A percentile compares a stretch with the other conserved stretches of the same genome.
Conservation (phyloP, 1,284 basidiomycete genomes). For the Apiotrichum gamsii region DNA sequence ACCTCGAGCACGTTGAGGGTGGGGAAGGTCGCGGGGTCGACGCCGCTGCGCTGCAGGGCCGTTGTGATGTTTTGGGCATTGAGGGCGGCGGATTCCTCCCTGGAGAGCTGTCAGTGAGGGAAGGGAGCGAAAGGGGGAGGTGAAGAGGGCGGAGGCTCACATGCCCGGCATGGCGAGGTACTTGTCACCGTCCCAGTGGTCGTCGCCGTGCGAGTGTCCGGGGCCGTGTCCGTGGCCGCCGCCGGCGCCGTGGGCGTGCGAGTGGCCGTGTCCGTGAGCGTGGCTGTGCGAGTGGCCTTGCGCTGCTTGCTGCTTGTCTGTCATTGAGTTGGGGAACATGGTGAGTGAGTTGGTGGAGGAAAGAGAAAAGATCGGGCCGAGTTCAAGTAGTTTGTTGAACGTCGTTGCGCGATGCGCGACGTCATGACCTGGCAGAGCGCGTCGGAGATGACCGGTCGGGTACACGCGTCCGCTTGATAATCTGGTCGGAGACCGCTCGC, state of each 20-base stretch:
- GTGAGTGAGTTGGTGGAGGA: too few relatives aligned
- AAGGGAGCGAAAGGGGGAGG: background rate
- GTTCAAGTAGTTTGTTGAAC: too few relatives aligned
- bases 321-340: background rate
- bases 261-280: slow-evolving; percentile 11
- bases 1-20: slow-evolving; percentile 28
- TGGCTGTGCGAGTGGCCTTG: background rate
- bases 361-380: too few relatives aligned
- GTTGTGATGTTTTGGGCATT: slow-evolving; percentile 19
- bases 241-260: slow-evolving; percentile 2
- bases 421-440: too few relatives aligned
- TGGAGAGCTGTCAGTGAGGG: slow-evolving; percentile 4
- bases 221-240: slow-evolving; percentile 12
- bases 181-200: slow-evolving; percentile 32
- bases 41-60: slow-evolving; percentile 16
- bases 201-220: too few relatives aligned
- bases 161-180: slow-evolving; percentile 27
- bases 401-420: too few relatives aligned
- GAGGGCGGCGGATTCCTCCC: slow-evolving; percentile 22
- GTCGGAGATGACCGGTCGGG: too few relatives aligned
- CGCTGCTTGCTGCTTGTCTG: slow-evolving; percentile 9
- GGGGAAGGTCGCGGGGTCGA: slow-evolving; percentile 8
- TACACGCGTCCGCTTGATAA: too few relatives aligned
- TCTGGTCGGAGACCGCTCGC: too few relatives aligned
- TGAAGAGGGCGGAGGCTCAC: slow-evolving; percentile 19